Evolutionary conservation across 768 basidiomycete genomes (phyloP), one percentile per base, ranked within the genome.

Genomic region (Agrocybe pediades): DNA sequence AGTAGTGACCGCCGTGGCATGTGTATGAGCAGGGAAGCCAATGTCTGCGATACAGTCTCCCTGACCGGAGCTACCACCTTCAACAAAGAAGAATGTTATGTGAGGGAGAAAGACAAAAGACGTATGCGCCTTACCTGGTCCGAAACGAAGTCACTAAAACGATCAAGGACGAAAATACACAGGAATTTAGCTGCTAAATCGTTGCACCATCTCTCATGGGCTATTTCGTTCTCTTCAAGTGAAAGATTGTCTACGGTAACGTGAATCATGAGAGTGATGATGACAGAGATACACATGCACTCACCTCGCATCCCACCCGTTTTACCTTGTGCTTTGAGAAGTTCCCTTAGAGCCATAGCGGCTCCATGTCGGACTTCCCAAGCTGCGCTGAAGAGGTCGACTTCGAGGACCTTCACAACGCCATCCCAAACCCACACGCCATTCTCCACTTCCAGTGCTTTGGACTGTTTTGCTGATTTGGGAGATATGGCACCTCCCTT

Each of bases 301-400:
- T 20, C 51, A 90, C 92, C 85, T 75, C 76, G 79, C 86, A 90
- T 92, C 24, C 94, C 94, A 17, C 91, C 91, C 41, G 76, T 86
- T 62, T 80, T 79, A 6, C 93, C 94, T 65, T 96, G 94, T 2
- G 82, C 64, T 68, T 91, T 93, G 46, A 98, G 71, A 41, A 98
- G 70, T 65, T 98, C 97, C 42, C 94, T 81, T 25, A 98, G 68
- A 1, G 92, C 95, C 79, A 97, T 84, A 0, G 94, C 90, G 15
- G 95, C 89, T 29, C 97, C 97, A 63, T 99, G 97, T 46, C 97
- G 81, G 13, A 89, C 84, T 69, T 98, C 95, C 97, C 97, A 98
- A 2, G 85, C 80, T 3, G 87, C 80, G 62, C 88, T 93, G 62
- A 92, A 88, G 7, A 98, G 71, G 62, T 91, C 88, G 5, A 93